Conservation (phyloP, 352 stramenopile species). For the Phytophthora pseudosyringae region DNA sequence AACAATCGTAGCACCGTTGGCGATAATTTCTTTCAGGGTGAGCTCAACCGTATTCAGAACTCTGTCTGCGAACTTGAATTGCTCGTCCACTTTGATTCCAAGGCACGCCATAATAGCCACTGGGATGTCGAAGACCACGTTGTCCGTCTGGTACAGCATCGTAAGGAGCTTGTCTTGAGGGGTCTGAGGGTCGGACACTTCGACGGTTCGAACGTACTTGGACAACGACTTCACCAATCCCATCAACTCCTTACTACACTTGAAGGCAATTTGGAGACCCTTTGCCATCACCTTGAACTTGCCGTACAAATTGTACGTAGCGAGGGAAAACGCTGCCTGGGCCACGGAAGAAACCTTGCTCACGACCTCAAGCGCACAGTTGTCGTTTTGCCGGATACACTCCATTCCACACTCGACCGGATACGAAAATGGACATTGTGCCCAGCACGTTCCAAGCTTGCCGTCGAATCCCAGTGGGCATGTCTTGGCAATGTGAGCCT, state of each 20-base stretch:
- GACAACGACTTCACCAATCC: constrained; percentile 40
- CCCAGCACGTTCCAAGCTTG: constrained; percentile 47
- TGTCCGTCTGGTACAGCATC: constrained; percentile 53
- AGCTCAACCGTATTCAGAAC: constrained; percentile 44
- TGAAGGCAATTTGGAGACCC: constrained; percentile 37
- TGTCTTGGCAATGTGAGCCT: constrained; percentile 39
- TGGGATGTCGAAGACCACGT: constrained; percentile 55
- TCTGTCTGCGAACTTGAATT: constrained; percentile 39
- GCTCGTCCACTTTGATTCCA: constrained; percentile 35
- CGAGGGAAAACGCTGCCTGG: constrained; percentile 34
- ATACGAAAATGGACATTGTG: constrained; percentile 44
- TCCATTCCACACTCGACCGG: constrained; percentile 50
- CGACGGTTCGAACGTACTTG: constrained; percentile 42
- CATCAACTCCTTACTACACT: constrained; percentile 51
- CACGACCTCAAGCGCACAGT: constrained; percentile 44
- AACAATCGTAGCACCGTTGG: constrained; percentile 42
- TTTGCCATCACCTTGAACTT: constrained; percentile 41
- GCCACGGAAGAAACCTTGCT: constrained; percentile 37
- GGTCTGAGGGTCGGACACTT: constrained; percentile 36
- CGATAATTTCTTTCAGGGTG: constrained; percentile 45
- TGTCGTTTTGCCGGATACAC: constrained; percentile 53
- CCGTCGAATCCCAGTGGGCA: constrained; percentile 40
- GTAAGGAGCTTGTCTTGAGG: constrained; percentile 45
- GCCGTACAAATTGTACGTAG: constrained; percentile 35
- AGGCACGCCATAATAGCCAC: constrained; percentile 50